Evolutionary conservation across 176 grass and related monocot species (phyloP).

Genomic region (Metroxylon sagu): DNA sequence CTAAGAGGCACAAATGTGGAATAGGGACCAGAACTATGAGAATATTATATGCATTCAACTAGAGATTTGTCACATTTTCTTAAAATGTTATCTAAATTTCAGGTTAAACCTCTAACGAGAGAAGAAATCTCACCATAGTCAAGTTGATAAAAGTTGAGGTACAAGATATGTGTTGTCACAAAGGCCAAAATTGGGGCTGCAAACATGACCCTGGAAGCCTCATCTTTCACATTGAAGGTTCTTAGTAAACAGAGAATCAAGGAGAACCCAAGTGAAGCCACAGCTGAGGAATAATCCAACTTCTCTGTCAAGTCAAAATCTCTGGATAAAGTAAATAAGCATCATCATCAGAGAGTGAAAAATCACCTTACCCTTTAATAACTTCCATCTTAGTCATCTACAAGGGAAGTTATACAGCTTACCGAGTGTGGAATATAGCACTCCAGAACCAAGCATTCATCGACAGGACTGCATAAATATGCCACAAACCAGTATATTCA

Average conservation of each 20-base stretch:
- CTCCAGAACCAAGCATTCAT: constrained; percentile 99
- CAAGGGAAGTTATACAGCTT: constrained; percentile 14
- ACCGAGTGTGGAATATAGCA: constrained; percentile 86
- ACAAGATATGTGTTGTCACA: constrained; percentile 90
- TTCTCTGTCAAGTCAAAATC: constrained; percentile 95
- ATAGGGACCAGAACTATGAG: too few relatives aligned
- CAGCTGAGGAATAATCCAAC: constrained; percentile 89
- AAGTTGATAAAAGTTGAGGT: constrained; percentile 89
- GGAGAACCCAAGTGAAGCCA: constrained; percentile 73
- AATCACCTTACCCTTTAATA: constrained; percentile 3
- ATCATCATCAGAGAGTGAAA: constrained; percentile 8
- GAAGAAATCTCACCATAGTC: constrained; percentile 58
- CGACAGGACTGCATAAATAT: constrained; percentile 86
- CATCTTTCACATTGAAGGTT: constrained; percentile 78
- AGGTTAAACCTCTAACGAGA: constrained; percentile 5
- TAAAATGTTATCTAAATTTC: too few relatives aligned
- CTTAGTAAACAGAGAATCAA: constrained; percentile 79
- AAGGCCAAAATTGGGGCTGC: constrained; percentile 88
- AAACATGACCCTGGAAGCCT: constrained; percentile 93
- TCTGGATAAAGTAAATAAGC: constrained; percentile 30
- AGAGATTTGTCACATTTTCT: too few relatives aligned
- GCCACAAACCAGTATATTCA: constrained; percentile 87
- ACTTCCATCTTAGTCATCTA: background rate
- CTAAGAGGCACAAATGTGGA: too few relatives aligned
- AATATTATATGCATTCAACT: too few relatives aligned